Base-by-base conservation (phyloP, 2,329 filamentous ascomycete species). In the Fusarium begoniae region DNA sequence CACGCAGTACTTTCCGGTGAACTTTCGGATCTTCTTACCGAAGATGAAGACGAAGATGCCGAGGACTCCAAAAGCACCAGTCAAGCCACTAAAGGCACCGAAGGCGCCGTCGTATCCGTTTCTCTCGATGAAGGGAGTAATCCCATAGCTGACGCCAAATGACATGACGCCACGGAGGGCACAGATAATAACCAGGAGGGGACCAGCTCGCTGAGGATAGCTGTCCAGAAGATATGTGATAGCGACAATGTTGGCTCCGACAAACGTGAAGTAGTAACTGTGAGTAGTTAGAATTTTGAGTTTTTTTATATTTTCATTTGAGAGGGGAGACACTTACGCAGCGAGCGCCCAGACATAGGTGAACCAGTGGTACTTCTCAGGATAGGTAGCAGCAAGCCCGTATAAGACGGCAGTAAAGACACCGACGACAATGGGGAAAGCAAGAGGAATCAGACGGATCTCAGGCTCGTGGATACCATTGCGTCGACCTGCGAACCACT, bases 141-240 rank as follows among this genome's bases (percentile, higher is more conserved):
- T 76, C 17, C 74, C 74, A 14, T 76, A 76, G 57, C 70, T 74
- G 4, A 76, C 74, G 1, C 74, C 71, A 24, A 76, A 76, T 1
- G 71, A 73, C 18, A 76, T 76, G 5, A 76, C 41, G 11, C 74
- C 74, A 5, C 74, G 73, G 35, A 76, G 64, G 9, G 74, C 74
- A 24, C 74, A 76, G 26, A 76, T 76, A 15, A 76, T 76, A 24
- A 76, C 73, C 30, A 76, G 30, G 9, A 76, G 40, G 8, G 74
- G 74, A 1, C 73, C 73, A 13, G 74, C 74, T 14, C 74, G 50
- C 20, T 75, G 73, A 38, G 74, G 74, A 22, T 76, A 76, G 11
- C 73, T 76, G 30, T 76, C 74, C 8, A 76, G 50, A 24, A 76
- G 74, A 37, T 76, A 76, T 10, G 74, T 76, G 22, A 76, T 76